Conservation (phyloP, 1,139 yeast genomes). For the Suzukiozyma palmioleophila region DNA sequence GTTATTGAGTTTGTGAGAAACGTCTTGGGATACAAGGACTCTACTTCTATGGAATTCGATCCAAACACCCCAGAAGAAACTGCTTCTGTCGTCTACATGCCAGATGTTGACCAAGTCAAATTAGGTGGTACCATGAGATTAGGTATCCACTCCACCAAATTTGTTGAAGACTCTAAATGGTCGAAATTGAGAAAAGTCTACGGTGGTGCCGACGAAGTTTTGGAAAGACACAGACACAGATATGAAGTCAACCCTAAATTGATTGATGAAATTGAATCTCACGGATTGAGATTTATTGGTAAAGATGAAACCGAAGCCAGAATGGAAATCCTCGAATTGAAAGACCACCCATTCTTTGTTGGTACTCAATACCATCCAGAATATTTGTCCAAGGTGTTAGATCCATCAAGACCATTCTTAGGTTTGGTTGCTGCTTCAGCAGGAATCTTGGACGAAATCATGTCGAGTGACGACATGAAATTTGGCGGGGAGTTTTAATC, state of each 20-base stretch:
- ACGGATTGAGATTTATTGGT: constrained; percentile 88
- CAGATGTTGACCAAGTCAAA: constrained; percentile 92
- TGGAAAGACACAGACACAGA: constrained; percentile 98
- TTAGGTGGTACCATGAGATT: constrained; percentile 99
- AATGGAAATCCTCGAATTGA: constrained; percentile 89
- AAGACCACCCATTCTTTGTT: constrained; percentile 80
- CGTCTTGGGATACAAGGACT: constrained; percentile 62
- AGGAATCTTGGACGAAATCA: constrained; percentile 66
- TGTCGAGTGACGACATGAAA: constrained; percentile 42
- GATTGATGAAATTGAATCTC: constrained; percentile 61
- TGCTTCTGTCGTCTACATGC: constrained; percentile 94
- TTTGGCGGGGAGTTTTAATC: constrained; percentile 41
- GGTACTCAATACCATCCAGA: constrained; percentile 99
- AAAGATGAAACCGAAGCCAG: constrained; percentile 85
- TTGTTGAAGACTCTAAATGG: constrained; percentile 66
- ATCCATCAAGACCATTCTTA: constrained; percentile 93
- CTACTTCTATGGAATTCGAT: constrained; percentile 84
- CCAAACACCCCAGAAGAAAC: constrained; percentile 56
- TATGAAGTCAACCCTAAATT: constrained; percentile 91
- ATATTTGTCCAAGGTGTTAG: constrained; percentile 90
- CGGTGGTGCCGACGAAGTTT: constrained; percentile 64
- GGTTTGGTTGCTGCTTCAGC: constrained; percentile 94
- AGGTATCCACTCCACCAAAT: constrained; percentile 86
- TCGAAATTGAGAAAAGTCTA: constrained; percentile 76
- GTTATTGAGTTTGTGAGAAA: constrained; percentile 90